These are phyloP conservation scores for Salinomyces thailandicus DNA, from an alignment of 2,329 filamentous ascomycete species.

Conservation along the genomic window DNA sequence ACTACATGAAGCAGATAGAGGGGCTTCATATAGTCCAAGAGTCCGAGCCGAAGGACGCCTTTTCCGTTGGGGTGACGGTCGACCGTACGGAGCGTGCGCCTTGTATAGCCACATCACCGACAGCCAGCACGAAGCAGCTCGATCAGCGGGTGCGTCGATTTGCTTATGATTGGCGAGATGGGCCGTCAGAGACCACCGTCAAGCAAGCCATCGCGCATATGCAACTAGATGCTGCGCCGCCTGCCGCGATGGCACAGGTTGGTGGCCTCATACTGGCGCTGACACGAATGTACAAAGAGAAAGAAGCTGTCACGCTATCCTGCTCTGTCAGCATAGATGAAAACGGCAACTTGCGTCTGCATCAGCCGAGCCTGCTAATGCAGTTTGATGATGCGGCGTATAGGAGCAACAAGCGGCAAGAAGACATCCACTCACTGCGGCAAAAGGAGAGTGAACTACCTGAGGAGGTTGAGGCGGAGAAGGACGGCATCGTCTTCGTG, in stretches of 20 bases:
- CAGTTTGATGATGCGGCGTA: constrained; percentile 63
- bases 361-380: constrained; percentile 46
- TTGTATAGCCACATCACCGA: constrained; percentile 52
- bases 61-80: constrained; percentile 52
- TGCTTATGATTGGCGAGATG: constrained; percentile 49
- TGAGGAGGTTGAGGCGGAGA: constrained; percentile 52
- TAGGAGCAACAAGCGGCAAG: constrained; percentile 51
- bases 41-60: constrained; percentile 20
- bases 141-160: constrained; percentile 42
- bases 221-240: constrained; percentile 39
- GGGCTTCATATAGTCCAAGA: constrained; percentile 17
- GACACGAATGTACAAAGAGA: constrained; percentile 49
- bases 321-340: constrained; percentile 35
- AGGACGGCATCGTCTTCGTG: constrained; percentile 69
- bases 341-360: constrained; percentile 31
- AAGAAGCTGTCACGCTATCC: constrained; percentile 55
- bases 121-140: constrained; percentile 33
- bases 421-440: constrained; percentile 49
- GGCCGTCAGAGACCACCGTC: constrained; percentile 30
- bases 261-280: constrained; percentile 44
- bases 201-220: constrained; percentile 42
- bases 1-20: constrained; percentile 20
- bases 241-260: constrained; percentile 35
- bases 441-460: constrained; percentile 42
- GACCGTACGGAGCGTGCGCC: constrained; percentile 53